Conservation (phyloP, 2,329 filamentous ascomycete species). For the Eutypella sp. region DNA sequence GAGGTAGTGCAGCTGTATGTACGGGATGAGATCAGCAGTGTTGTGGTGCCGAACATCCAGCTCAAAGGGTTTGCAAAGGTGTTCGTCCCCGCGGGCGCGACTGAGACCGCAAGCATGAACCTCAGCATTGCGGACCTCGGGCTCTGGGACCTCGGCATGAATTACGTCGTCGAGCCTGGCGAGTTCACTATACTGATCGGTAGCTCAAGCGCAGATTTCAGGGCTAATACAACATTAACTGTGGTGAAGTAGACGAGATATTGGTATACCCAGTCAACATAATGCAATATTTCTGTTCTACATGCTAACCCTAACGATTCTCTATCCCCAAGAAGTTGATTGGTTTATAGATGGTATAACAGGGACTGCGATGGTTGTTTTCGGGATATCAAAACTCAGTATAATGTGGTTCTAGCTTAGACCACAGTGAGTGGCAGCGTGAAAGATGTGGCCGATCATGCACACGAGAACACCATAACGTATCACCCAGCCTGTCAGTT, state of each 20-base stretch:
- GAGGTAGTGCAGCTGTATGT: slow-evolving; percentile 68
- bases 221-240: slow-evolving; percentile 51
- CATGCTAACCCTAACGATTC: too few species aligned
- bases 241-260: slow-evolving; percentile 34
- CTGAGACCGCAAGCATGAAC: slow-evolving; percentile 43
- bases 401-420: too few species aligned
- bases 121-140: slow-evolving; percentile 46
- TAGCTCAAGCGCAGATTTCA: slow-evolving; percentile 52
- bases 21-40: slow-evolving; percentile 55
- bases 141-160: slow-evolving; percentile 55
- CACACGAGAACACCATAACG: too few species aligned
- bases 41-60: slow-evolving; percentile 59
- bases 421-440: too few species aligned
- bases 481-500: too few species aligned
- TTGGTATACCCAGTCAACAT: too few species aligned
- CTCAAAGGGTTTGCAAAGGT: slow-evolving; percentile 67
- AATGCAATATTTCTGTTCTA: too few species aligned
- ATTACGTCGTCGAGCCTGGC: slow-evolving; percentile 70
- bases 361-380: too few species aligned
- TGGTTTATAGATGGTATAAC: too few species aligned
- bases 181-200: slow-evolving; percentile 61
- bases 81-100: slow-evolving; percentile 53
- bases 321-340: too few species aligned
- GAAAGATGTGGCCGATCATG: too few species aligned
- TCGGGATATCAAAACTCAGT: too few species aligned